Base-by-base conservation (phyloP, 352 stramenopile genomes). In the Phytophthora colocasiae region DNA sequence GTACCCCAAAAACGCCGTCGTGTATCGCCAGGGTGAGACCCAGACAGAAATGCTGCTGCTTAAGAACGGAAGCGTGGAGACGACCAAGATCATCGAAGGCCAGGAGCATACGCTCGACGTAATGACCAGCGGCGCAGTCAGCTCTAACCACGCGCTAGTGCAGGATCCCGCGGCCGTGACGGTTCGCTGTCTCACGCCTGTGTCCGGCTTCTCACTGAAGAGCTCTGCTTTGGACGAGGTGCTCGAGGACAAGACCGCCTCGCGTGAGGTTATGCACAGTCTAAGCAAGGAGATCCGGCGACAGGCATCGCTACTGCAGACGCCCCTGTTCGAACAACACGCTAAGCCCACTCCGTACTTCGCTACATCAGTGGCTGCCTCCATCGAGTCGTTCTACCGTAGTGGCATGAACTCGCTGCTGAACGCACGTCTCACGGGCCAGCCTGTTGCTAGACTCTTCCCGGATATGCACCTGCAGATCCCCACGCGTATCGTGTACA, bases 401-500 rank as follows among this genome's bases (percentile, higher is more conserved):
- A 95, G 81, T 62, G 91, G 84, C 36, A 90, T 98, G 77, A 98
- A 98, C 81, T 89, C 93, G 73, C 74, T 96, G 39, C 68, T 98
- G 14, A 98, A 98, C 75, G 85, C 90, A 19, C 82, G 92, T 9
- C 71, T 96, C 39, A 95, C 85, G 17, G 87, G 87, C 3, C 81
- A 95, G 64, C 80, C 87, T 17, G 81, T 91, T 17, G 81, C 78
- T 29, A 89, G 78, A 29, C 76, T 97, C 15, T 98, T 98, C 70
- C 93, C 93, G 4, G 96, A 98, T 72, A 98, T 98, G 93, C 85
- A 94, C 64, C 83, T 98, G 69, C 93, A 98, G 77, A 94, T 98
- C 61, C 93, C 93, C 3, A 97, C 87, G 64, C 90, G 93, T 59
- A 80, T 98, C 22, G 71, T 95, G 11, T 98, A 98, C 73, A 97